Base-by-base conservation (phyloP, 805 yeast genomes). In the Wickerhamiella cacticola region DNA sequence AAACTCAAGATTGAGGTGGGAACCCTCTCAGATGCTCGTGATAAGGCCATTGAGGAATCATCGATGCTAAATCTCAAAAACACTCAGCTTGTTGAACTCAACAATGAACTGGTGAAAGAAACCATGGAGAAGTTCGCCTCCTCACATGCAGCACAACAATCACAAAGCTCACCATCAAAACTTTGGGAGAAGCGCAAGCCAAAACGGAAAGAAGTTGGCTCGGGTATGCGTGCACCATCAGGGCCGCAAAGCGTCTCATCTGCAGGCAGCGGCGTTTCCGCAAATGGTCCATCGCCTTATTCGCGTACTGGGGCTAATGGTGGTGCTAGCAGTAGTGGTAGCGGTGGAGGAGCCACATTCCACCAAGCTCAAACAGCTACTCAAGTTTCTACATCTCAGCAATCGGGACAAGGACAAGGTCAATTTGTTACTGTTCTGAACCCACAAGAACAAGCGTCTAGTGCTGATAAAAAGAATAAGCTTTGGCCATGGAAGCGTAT, bases 11-110 rank as follows among this genome's bases (percentile, higher is more conserved):
- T 49, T 26, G 68, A 65, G 39, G 58, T 57, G 38, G 44, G 48
- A 18, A 53, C 57, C 31, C 57, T 65, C 13, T 48, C 54, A 38
- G 51, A 52, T 26, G 45, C 53, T 31, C 53, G 60, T 15, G 59
- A 57, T 31, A 51, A 48, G 35, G 56, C 62, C 10, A 50, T 56
- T 13, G 65, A 59, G 16, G 70, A 66, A 46, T 52, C 59, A 12
- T 51, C 58, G 23, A 33, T 62, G 22, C 57, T 68, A 29, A 56
- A 56, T 36, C 50, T 59, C 15, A 58, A 61, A 49, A 66, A 64
- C 51, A 48, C 58, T 12, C 70, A 68, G 53, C 57, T 67, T 21
- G 54, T 57, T 7, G 68, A 67, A 25, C 53, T 66, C 59, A 66
- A 67, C 52, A 59, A 58, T 29, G 69, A 63, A 50, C 58, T 68